A percentile compares a stretch with the other conserved stretches of the same genome.
phyloP scores from a whole-genome alignment of 2,329 filamentous ascomycete species.

The Aureobasidium lini region DNA sequence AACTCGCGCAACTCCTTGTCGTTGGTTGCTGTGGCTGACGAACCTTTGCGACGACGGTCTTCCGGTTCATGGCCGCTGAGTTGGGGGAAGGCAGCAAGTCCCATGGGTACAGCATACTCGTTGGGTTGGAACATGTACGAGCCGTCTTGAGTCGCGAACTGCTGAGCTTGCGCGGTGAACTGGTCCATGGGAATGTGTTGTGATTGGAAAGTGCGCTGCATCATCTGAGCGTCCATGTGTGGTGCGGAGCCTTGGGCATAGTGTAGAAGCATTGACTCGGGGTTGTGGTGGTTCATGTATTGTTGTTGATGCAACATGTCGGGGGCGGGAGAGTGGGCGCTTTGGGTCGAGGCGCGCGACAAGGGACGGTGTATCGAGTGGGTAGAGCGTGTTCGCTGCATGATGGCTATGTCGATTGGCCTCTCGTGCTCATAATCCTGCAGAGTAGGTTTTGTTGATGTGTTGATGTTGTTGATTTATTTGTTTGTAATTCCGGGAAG shows the following conservation, averaged over 20 bases:
- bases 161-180: slow-evolving; percentile 10
- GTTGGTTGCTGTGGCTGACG: slow-evolving; percentile 67
- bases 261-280: slow-evolving; percentile 15
- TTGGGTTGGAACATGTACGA: slow-evolving; percentile 11
- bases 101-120: slow-evolving; percentile 12
- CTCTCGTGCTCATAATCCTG: slow-evolving; percentile 4
- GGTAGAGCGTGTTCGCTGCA: slow-evolving; percentile 17
- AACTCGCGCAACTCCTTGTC: slow-evolving; percentile 74
- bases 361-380: slow-evolving; percentile 17
- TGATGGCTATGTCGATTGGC: slow-evolving; percentile 15
- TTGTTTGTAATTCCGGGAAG: slow-evolving; percentile 12
- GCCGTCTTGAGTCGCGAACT: slow-evolving; percentile 11
- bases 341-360: slow-evolving; percentile 17
- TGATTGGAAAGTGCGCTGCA: slow-evolving; percentile 15
- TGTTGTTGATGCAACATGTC: slow-evolving; percentile 17
- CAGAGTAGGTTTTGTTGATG: slow-evolving; percentile 9
- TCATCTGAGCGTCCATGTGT: slow-evolving; percentile 16
- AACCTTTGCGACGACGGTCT: slow-evolving; percentile 45
- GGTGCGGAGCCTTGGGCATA: slow-evolving; percentile 15
- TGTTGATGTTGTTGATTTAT: slow-evolving; percentile 13
- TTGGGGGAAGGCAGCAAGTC: not conserved
- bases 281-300: slow-evolving; percentile 14
- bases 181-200: slow-evolving; percentile 15
- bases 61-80: slow-evolving; percentile 23
- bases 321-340: slow-evolving; percentile 17